phyloP scores from a whole-genome alignment of 371 early-diverging fungal genomes.

The Mucor racemosus region DNA sequence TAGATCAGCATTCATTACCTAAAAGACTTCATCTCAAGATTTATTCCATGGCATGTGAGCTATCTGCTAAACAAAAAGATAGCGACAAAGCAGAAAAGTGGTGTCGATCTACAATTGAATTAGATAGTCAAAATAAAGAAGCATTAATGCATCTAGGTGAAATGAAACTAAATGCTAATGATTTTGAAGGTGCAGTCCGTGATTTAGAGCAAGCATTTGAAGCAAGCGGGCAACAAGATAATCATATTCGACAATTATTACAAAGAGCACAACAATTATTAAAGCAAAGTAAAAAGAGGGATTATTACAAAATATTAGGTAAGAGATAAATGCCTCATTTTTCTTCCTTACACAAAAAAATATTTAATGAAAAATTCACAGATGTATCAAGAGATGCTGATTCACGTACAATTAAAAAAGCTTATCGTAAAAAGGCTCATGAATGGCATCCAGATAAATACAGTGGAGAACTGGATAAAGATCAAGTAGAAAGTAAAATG shows the following conservation, averaged over 20 bases:
- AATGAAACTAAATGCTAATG: slow-evolving; percentile 65
- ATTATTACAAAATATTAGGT: slow-evolving; percentile 94
- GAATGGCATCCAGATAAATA: slow-evolving; percentile 93
- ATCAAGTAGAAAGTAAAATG: slow-evolving; percentile 89
- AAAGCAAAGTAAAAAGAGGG: slow-evolving; percentile 74
- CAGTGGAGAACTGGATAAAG: slow-evolving; percentile 75
- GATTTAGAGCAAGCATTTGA: slow-evolving; percentile 78
- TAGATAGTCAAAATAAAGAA: slow-evolving; percentile 65
- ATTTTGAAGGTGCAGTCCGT: slow-evolving; percentile 75
- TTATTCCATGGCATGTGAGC: slow-evolving; percentile 65
- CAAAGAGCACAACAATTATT: slow-evolving; percentile 71
- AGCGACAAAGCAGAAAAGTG: slow-evolving; percentile 53
- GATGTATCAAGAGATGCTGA: slow-evolving; percentile 78
- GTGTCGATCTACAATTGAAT: slow-evolving; percentile 60
- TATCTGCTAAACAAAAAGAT: slow-evolving; percentile 58
- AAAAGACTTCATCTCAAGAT: slow-evolving; percentile 59
- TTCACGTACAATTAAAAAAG: slow-evolving; percentile 86
- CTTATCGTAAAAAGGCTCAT: slow-evolving; percentile 89
- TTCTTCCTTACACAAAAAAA: slow-evolving; percentile 33
- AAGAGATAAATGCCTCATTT: slow-evolving; percentile 10
- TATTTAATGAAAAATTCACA: slow-evolving; percentile 32
- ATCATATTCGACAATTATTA: slow-evolving; percentile 60
- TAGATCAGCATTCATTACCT: slow-evolving; percentile 47
- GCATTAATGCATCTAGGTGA: slow-evolving; percentile 76
- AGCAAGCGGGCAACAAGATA: slow-evolving; percentile 60